Evolutionary conservation across 495 filamentous ascomycete species (phyloP).

Genomic region (Tuber calosporum): DNA sequence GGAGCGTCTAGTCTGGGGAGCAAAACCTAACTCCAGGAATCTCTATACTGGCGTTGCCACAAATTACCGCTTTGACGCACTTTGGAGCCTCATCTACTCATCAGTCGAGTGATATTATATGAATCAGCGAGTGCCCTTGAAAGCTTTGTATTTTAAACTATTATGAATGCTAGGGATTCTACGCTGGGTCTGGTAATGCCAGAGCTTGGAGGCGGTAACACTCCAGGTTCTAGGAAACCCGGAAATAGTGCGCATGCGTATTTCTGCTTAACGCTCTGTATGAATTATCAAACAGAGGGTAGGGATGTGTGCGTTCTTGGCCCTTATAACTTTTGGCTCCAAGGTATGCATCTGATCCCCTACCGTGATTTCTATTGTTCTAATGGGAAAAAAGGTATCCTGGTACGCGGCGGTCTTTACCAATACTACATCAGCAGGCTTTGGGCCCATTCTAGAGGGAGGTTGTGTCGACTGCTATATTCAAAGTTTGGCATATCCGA

Average conservation of each 20-base stretch:
- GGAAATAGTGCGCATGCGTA: too few relatives aligned
- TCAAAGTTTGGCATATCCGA: slow-evolving; percentile 22
- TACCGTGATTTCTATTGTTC: background rate
- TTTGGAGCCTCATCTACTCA: too few relatives aligned
- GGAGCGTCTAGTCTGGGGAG: slow-evolving; percentile 21
- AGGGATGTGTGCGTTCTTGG: background rate
- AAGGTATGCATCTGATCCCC: too few relatives aligned
- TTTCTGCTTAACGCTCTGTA: background rate
- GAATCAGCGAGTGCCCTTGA: too few relatives aligned
- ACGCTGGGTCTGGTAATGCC: slow-evolving; percentile 7
- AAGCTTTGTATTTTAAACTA: background rate
- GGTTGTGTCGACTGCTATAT: too few relatives aligned
- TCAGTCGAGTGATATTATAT: slow-evolving; percentile 22
- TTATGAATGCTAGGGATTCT: background rate
- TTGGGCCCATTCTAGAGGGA: background rate
- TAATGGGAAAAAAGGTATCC: slow-evolving; percentile 8
- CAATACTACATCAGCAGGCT: slow-evolving; percentile 14
- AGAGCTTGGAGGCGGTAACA: background rate
- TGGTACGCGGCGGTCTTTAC: slow-evolving; percentile 23
- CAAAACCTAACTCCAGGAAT: too few relatives aligned
- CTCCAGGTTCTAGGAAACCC: too few relatives aligned
- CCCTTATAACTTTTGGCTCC: too few relatives aligned
- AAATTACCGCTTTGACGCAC: too few relatives aligned
- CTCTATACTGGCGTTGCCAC: too few relatives aligned
- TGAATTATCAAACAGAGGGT: background rate